Conservation (phyloP, 805 yeast genomes). For the Candida nemodendra region DNA sequence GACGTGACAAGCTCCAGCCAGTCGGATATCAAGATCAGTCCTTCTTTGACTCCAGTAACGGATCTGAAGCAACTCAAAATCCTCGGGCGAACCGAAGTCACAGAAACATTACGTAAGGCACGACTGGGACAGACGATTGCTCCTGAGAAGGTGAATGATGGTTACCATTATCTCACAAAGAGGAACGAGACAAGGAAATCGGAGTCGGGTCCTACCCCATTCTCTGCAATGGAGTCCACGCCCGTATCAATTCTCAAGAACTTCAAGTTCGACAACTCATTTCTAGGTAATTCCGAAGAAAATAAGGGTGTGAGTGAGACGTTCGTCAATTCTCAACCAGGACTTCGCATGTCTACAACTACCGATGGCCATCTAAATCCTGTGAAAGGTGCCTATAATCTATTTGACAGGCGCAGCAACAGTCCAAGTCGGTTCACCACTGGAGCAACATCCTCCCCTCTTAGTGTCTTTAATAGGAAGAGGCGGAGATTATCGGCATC, state of each 20-base stretch:
- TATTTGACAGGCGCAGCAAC: slow-evolving; percentile 25
- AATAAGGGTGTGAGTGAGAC: slow-evolving; percentile 21
- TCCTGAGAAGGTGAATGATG: slow-evolving; percentile 25
- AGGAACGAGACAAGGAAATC: slow-evolving; percentile 6
- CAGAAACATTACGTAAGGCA: slow-evolving; percentile 27
- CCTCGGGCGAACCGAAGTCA: slow-evolving; percentile 13
- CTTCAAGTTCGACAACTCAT: slow-evolving; percentile 10
- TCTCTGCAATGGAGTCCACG: slow-evolving; percentile 5
- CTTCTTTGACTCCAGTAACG: slow-evolving; percentile 19
- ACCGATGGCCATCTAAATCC: slow-evolving; percentile 24
- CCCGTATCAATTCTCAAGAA: slow-evolving; percentile 7
- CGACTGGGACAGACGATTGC: slow-evolving; percentile 26
- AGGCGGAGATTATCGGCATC: slow-evolving; percentile 18
- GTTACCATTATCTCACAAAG: slow-evolving; percentile 17
- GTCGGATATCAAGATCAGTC: slow-evolving; percentile 3
- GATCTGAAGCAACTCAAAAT: slow-evolving; percentile 1
- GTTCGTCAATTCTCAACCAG: slow-evolving; percentile 24
- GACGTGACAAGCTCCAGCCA: background rate
- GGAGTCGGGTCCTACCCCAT: slow-evolving; percentile 15
- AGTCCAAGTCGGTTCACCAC: slow-evolving; percentile 4
- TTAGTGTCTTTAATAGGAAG: slow-evolving; percentile 12
- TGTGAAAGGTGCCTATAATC: slow-evolving; percentile 31
- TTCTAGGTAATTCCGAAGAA: slow-evolving; percentile 1
- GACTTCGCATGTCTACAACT: slow-evolving; percentile 20
- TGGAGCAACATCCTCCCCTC: slow-evolving; percentile 5